Base-by-base conservation (phyloP, 2,329 filamentous ascomycete species). In the Ilyonectria destructans region DNA sequence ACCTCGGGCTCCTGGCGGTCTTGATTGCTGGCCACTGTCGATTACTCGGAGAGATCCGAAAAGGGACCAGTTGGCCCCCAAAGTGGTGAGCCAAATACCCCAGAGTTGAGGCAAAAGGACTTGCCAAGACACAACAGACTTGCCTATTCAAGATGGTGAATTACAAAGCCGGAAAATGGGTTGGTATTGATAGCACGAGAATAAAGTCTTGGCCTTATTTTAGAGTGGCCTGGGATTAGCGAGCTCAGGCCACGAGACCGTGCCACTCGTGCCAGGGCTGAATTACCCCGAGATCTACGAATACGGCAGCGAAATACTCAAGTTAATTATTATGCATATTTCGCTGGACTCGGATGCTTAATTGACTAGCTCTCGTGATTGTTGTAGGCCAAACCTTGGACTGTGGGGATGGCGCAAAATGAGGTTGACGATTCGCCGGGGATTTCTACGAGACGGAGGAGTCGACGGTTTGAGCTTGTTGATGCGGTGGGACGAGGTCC, bases 81-180 rank as follows among this genome's bases (percentile, higher is more conserved):
- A n/a, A 33, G 31, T 35, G 29, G 49, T 35, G 29, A 54, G 31
- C 6, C 31, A 17, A 19, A 17, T n/a, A 8, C 15, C 19, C 9
- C 17, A 31, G 29, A 33, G 13, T n/a, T 26, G 49, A 35, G 10
- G 29, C 29, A 19, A 35, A 21, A 29, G 12, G 49, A 35, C 5
- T 3, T 15, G 49, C 49, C 49, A 52, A 52, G 49, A 52, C 29
- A 35, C 17, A n/a, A 33, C 6, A 52, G 49, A 54, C 49, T 54
- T 54, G 49, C 49, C 49, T 54, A 35, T 54, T 54, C n/a, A 19
- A 54, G 49, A n/a, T 21, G 35, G 29, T 15, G 8, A 43, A 43
- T 8, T n/a, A 4, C 8, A 17, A 10, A 35, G 29, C 15, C 9
- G 15, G 6, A 29, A 52, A 54, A 54, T 19, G 29, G 9, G 49